These are phyloP conservation scores for Exophiala alcalophila DNA, from an alignment of 2,329 filamentous ascomycete genomes.

Conservation along the genomic window DNA sequence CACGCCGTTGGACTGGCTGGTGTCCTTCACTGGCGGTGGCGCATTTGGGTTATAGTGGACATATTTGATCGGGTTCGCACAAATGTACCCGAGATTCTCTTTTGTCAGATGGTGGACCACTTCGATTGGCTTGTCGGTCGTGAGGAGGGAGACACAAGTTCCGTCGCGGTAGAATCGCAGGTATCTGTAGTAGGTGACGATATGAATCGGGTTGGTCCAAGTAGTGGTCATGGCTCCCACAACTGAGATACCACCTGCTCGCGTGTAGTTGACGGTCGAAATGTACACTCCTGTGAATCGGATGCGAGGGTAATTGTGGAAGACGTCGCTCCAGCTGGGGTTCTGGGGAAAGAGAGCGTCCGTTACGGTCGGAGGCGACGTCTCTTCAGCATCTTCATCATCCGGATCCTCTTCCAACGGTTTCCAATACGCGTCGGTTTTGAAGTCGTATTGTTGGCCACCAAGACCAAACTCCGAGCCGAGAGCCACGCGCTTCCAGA, in stretches of 20 bases:
- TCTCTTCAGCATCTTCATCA: background rate
- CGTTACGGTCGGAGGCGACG: conserved; percentile 30
- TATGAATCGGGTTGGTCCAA: conserved; percentile 82
- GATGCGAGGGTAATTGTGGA: conserved; percentile 76
- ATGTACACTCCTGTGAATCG: conserved; percentile 97
- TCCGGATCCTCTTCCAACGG: conserved; percentile 3
- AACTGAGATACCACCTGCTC: conserved; percentile 71
- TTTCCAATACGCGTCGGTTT: conserved; percentile 51
- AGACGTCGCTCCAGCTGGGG: conserved; percentile 62
- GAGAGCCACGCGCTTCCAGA: conserved; percentile 77
- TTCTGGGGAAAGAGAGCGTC: conserved; percentile 27
- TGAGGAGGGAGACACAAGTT: conserved; percentile 73
- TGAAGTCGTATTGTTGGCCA: conserved; percentile 79
- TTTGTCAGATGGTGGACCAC: conserved; percentile 80
- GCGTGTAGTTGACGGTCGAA: conserved; percentile 90
- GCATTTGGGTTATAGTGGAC: no score
- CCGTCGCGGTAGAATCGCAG: conserved; percentile 93
- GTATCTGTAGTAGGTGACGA: conserved; percentile 97
- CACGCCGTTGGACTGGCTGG: conserved; percentile 26
- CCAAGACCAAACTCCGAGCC: conserved; percentile 72
- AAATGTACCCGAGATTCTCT: conserved; percentile 64
- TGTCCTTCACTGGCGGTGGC: no score
- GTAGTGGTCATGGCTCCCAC: conserved; percentile 67
- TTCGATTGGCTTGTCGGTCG: conserved; percentile 76
- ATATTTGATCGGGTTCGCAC: no score